A percentile compares a stretch with the other conserved stretches of the same genome.
Evolutionary conservation across 768 basidiomycete species (phyloP).

Genomic region (Galerina marginata): DNA sequence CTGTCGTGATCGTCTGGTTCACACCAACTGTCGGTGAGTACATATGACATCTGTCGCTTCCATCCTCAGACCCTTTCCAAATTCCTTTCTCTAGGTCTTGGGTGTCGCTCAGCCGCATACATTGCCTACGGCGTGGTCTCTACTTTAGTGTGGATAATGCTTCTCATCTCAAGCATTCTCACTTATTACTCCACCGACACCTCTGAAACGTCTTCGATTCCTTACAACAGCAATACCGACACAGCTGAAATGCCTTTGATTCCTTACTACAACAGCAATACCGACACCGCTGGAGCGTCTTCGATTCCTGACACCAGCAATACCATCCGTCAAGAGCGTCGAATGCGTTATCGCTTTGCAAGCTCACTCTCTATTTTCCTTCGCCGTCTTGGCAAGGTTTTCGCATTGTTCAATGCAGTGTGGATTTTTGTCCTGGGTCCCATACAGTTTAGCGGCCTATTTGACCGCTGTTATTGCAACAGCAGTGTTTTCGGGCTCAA

Average conservation of each 20-base stretch:
- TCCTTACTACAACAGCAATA: no score
- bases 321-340: no score
- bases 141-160: constrained; percentile 31
- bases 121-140: constrained; percentile 30
- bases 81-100: constrained; percentile 30
- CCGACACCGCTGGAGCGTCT: no score
- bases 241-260: no score
- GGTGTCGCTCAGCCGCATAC: constrained; percentile 38
- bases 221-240: no score
- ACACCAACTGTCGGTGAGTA: constrained; percentile 27
- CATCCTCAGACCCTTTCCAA: background rate
- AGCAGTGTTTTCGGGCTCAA: constrained; percentile 36
- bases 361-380: constrained; percentile 26
- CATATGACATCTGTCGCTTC: no score
- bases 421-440: constrained; percentile 16
- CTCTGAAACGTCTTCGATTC: no score
- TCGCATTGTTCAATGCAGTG: constrained; percentile 34
- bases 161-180: constrained; percentile 34
- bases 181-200: constrained; percentile 24
- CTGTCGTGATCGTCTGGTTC: constrained; percentile 24
- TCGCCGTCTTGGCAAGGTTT: constrained; percentile 34
- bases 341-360: constrained; percentile 4
- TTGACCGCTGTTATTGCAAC: constrained; percentile 42
- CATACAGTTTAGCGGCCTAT: constrained; percentile 39
- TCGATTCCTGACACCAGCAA: no score